These are phyloP conservation scores for Kandelia obovata DNA, from an alignment of 345 rosid species.

Conservation along the genomic window DNA sequence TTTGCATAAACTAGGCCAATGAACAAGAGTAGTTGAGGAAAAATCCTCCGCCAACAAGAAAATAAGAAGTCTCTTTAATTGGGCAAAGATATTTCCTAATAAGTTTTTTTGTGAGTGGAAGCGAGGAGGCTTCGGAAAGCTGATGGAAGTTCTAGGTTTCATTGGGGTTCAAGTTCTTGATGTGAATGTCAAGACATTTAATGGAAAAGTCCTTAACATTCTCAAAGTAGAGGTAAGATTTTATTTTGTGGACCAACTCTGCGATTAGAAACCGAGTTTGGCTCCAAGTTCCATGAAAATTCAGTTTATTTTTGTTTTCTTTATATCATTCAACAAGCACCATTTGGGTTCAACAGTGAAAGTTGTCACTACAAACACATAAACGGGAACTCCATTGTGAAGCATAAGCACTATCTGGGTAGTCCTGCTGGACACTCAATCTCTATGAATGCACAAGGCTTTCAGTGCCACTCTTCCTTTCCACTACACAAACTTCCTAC, in stretches of 20 bases:
- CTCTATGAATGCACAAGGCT: not conserved
- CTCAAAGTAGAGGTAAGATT: conserved; percentile 62
- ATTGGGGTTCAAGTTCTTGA: conserved; percentile 20
- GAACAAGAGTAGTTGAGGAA: no score
- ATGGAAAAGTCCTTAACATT: conserved; percentile 46
- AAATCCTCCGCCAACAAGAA: no score
- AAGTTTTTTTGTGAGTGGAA: no score
- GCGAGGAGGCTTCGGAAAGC: no score
- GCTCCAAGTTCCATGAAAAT: not conserved
- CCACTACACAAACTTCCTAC: not conserved
- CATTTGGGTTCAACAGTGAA: no score
- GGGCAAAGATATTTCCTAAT: no score
- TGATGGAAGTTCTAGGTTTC: no score
- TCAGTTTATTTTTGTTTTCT: not conserved
- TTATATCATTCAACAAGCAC: not conserved
- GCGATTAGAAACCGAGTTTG: not conserved
- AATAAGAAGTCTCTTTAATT: no score
- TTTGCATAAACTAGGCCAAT: no score
- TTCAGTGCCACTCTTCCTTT: not conserved
- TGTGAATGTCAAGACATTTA: conserved; percentile 59
- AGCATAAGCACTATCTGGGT: no score
- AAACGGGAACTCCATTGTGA: no score
- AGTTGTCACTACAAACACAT: not conserved
- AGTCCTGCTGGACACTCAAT: no score
- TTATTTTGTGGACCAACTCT: conserved; percentile 4